phyloP scores from a whole-genome alignment of 1,284 basidiomycete genomes.

The Irpex sp. region DNA sequence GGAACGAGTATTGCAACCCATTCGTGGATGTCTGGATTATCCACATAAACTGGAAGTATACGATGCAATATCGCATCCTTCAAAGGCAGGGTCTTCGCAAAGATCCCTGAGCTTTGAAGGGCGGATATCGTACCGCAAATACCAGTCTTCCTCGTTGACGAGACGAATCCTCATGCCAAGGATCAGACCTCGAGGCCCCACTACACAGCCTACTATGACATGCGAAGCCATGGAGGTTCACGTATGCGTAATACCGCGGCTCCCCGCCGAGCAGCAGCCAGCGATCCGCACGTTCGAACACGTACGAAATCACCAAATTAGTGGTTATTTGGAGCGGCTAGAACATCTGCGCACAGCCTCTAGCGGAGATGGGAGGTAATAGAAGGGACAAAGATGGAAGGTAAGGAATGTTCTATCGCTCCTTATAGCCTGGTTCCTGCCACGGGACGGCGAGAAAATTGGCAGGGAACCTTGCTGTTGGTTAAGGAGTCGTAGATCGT shows the following conservation, averaged over 20 bases:
- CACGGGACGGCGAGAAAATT: background rate
- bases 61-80: no score
- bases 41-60: background rate
- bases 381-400: background rate
- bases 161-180: background rate
- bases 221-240: background rate
- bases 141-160: background rate
- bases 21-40: background rate
- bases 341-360: background rate
- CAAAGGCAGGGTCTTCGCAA: background rate
- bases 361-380: background rate
- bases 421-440: background rate
- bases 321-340: background rate
- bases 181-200: background rate
- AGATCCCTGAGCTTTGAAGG: background rate
- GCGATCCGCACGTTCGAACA: background rate
- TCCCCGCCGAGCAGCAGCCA: background rate
- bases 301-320: background rate
- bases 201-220: background rate
- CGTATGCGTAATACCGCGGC: background rate
- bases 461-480: background rate
- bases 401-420: background rate
- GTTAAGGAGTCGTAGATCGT: background rate
- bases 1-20: background rate
- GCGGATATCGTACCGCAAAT: background rate